A percentile compares a stretch with the other conserved stretches of the same genome.
Conservation (phyloP, 371 early-diverging fungal species). For the Actinomortierella wolfii region DNA sequence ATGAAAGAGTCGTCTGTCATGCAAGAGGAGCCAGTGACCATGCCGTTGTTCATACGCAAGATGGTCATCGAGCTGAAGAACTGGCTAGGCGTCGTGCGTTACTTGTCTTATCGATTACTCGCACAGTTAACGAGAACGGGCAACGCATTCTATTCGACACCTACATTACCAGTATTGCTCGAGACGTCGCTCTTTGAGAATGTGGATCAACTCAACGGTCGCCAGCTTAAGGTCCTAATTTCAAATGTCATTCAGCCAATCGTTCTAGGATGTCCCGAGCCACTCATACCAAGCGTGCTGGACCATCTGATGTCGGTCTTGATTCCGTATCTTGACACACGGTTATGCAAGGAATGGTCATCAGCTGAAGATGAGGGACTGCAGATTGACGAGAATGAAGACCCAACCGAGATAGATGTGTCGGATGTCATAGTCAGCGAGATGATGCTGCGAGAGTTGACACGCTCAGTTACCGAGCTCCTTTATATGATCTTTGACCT, state of each 20-base stretch:
- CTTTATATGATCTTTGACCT: conserved; percentile 19
- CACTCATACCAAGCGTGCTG: conserved; percentile 30
- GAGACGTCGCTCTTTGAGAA: conserved; percentile 41
- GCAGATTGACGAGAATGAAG: conserved; percentile 32
- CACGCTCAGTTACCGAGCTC: conserved; percentile 48
- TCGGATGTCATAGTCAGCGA: conserved; percentile 56
- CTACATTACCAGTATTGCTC: conserved; percentile 31
- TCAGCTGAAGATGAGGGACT: conserved; percentile 27
- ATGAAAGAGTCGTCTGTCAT: background rate
- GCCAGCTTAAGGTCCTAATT: conserved; percentile 52
- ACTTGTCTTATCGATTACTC: conserved; percentile 44
- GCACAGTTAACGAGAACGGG: conserved; percentile 43
- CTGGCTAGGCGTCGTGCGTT: conserved; percentile 27
- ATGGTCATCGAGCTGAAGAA: conserved; percentile 15
- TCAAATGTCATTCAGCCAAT: conserved; percentile 47
- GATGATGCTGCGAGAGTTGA: conserved; percentile 53
- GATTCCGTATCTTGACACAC: conserved; percentile 43
- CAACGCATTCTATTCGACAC: conserved; percentile 43
- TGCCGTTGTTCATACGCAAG: background rate
- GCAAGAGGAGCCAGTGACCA: background rate
- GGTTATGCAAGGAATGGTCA: conserved; percentile 46
- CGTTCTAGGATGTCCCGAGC: conserved; percentile 51
- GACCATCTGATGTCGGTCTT: conserved; percentile 46
- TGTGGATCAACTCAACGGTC: conserved; percentile 43
- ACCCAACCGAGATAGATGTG: conserved; percentile 47